Base-by-base conservation (phyloP, 768 basidiomycete genomes). In the Trametopsis cervina region DNA sequence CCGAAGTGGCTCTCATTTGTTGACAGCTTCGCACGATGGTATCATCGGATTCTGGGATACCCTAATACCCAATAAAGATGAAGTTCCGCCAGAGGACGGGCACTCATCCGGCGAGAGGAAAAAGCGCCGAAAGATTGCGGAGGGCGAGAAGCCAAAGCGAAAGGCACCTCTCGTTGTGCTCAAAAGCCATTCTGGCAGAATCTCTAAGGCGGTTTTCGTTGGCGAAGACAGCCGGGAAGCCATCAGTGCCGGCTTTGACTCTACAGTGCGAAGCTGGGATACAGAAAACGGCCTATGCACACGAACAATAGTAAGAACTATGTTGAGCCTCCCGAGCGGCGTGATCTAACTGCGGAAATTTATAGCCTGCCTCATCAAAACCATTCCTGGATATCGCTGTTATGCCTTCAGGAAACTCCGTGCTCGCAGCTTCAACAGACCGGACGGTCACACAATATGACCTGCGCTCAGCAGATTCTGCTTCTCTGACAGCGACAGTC, bases 191-290 rank as follows among this genome's bases (percentile, higher is more conserved):
- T 83, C 82, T 0, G 85, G 75, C 17, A 73, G 89, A 11, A 85
- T 97, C 1, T 91, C 90, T 4, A 81, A 77, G 27, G 83, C 78
- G 3, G 59, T 78, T 0, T 94, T 88, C 66, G 64, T 66, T 10
- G 60, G 61, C 35, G 47, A 35, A 2, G 55, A 55, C 33, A 71
- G 66, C 15, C 51, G 35, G 37, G 60, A 53, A 47, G 92, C 83
- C 23, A 80, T 81, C 53, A 90, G 87, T 56, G 85, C 83, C 59
- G 88, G 89, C 0, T 89, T 90, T 60, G 94, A 96, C 65, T 95
- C 93, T 23, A 90, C 90, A 0, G 80, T 97, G 4, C 74, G 91
- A 20, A 69, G 74, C 2, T 99, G 95, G 95, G 91, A 96, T 59
- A 71, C 85, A 2, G 85, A 89, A 55, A 75, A 70, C 33, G 90